These are phyloP conservation scores for Aspergillus clavatus DNA, from an alignment of 2,329 filamentous ascomycete genomes.

Conservation along the genomic window DNA sequence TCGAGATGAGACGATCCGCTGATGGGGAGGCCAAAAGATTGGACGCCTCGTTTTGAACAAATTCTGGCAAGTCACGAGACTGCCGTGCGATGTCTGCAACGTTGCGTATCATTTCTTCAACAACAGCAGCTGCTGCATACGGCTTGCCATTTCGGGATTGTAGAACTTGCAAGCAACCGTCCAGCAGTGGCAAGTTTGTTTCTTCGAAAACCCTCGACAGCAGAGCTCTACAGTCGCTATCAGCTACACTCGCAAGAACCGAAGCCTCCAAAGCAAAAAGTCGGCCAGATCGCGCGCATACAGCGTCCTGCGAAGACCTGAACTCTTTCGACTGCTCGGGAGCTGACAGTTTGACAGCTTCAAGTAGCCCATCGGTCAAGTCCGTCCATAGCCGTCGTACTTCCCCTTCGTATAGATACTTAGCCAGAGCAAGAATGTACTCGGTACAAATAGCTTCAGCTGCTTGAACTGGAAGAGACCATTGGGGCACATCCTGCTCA, in stretches of 20 bases:
- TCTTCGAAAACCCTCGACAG: conserved; percentile 34
- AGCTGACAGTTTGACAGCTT: conserved; percentile 66
- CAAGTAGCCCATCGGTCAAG: conserved; percentile 58
- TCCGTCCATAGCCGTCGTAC: conserved; percentile 58
- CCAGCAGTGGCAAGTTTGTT: conserved; percentile 38
- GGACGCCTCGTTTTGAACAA: conserved; percentile 54
- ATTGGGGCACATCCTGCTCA: conserved; percentile 42
- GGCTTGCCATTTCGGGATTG: conserved; percentile 58
- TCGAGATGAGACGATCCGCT: conserved; percentile 59
- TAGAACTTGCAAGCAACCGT: conserved; percentile 48
- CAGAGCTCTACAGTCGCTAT: conserved; percentile 19
- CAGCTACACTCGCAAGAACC: conserved; percentile 27
- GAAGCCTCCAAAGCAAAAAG: conserved; percentile 58
- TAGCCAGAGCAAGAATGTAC: conserved; percentile 35
- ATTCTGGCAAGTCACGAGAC: conserved; percentile 44
- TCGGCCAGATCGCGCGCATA: conserved; percentile 62
- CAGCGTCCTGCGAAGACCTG: conserved; percentile 62
- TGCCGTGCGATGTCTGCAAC: conserved; percentile 39
- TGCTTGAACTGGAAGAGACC: conserved; percentile 46
- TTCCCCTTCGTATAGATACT: conserved; percentile 43
- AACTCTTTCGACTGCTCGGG: conserved; percentile 79
- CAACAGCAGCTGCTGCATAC: conserved; percentile 57
- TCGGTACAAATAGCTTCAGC: conserved; percentile 37
- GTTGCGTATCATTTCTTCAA: conserved; percentile 50
- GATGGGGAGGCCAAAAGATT: conserved; percentile 65